Base-by-base conservation (phyloP, 192 early-diverging fungal genomes). In the Mortierella antarctica region DNA sequence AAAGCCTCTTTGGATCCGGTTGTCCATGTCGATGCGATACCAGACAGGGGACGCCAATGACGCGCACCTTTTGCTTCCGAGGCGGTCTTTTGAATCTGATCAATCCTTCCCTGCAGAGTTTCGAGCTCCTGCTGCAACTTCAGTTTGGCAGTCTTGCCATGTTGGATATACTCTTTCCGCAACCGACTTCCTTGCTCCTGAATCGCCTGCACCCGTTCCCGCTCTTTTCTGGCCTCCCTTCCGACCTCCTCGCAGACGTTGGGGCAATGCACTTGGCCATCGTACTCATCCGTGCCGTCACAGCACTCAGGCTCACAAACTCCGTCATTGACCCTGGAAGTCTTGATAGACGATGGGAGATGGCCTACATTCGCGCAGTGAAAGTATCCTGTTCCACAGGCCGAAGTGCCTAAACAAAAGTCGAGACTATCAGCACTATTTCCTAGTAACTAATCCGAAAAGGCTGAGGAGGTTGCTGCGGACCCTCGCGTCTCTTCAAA, bases 221-320 rank as follows among this genome's bases (percentile, higher is more conserved):
- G 74, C 31, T 76, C 57, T 49, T 82, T 62, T 21, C 84, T 74
- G 45, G 88, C 85, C 54, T 78, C 73, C 0, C 62, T 77, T 10
- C 88, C 93, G 6, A 90, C 73, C 59, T 92, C 85, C 17, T 82
- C 85, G 62, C 98, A 99, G n/a, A 63, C 75, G 79, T 98, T 90
- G 4, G 91, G 89, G 58, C 98, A 98, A 13, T 71, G 41, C 0
- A 87, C 83, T 7, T 77, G 44, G 0, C 89, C 88, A 57, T 80
- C 76, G 71, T 88, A 92, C 77, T 98, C 98, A 65, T 98, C 97
- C 0, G 93, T 92, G 9, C 98, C 98, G 73, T 99, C 98, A 82
- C 98, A 99, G 83, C 98, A 99, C 55, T 95, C 91, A 12, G 89
- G 88, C 71, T 97, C 98, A 75, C 98, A 99, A 14, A 98, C 87